Evolutionary conservation across 495 filamentous ascomycete genomes (phyloP).

Genomic region (Opeltia flavorubescens): DNA sequence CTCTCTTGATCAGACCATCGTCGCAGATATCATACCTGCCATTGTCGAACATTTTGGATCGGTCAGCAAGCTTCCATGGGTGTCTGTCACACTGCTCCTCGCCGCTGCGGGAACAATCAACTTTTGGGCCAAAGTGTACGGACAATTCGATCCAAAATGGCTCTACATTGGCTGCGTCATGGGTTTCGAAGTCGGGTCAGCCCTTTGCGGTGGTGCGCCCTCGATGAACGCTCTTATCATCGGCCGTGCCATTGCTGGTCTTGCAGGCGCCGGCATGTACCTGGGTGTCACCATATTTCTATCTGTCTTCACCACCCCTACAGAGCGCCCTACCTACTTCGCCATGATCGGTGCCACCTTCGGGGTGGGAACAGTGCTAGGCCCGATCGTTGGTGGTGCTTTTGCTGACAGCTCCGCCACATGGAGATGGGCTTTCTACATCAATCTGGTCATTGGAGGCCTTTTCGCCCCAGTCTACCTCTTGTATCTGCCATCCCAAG

Average conservation of each 20-base stretch:
- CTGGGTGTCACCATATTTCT: conserved; percentile 24
- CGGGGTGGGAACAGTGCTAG: conserved; percentile 35
- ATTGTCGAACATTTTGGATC: conserved; percentile 34
- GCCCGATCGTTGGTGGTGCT: conserved; percentile 49
- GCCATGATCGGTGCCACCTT: conserved; percentile 25
- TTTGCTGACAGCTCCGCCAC: conserved; percentile 39
- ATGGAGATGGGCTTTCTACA: conserved; percentile 61
- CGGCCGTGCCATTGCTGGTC: conserved; percentile 46
- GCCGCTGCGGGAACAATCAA: conserved; percentile 23
- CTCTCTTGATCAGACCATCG: conserved; percentile 44
- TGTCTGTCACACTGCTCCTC: conserved; percentile 33
- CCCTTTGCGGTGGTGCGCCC: conserved; percentile 47
- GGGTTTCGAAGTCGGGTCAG: conserved; percentile 39
- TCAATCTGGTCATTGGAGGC: conserved; percentile 48
- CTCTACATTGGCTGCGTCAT: conserved; percentile 26
- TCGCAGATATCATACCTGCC: conserved; percentile 38
- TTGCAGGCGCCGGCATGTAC: conserved; percentile 25
- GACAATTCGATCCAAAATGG: conserved; percentile 28
- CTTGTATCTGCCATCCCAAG: conserved; percentile 31
- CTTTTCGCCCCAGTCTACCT: conserved; percentile 40
- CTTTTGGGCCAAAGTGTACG: conserved; percentile 29
- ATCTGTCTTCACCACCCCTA: conserved; percentile 17
- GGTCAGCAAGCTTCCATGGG: conserved; percentile 36
- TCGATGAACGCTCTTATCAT: conserved; percentile 43
- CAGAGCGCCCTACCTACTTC: conserved; percentile 25